Evolutionary conservation across 345 rosid species (phyloP).

Genomic region (Cardiospermum halicacabum): DNA sequence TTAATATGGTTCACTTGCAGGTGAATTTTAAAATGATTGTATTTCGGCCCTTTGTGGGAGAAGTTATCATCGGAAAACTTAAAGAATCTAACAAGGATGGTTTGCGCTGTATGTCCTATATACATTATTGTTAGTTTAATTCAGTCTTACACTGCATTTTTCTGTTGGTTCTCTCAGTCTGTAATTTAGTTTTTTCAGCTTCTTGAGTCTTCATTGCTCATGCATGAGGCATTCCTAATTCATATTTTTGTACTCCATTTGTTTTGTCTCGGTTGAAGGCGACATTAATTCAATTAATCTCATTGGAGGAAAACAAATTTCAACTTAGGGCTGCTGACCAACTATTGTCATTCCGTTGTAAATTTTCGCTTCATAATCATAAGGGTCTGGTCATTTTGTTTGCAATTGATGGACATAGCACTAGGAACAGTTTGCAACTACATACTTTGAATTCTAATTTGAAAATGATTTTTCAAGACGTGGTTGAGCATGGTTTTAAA

Average conservation of each 20-base stretch:
- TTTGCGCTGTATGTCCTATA: conserved; percentile 60
- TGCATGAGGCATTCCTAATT: not conserved
- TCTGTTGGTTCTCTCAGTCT: not conserved
- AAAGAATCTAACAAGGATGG: conserved; percentile 69
- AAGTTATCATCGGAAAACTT: conserved; percentile 65
- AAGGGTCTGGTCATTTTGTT: too few relatives aligned
- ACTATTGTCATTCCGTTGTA: too few relatives aligned
- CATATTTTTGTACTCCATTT: too few relatives aligned
- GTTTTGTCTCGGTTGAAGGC: too few relatives aligned
- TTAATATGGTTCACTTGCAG: conserved; percentile 32
- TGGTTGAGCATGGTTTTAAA: not conserved
- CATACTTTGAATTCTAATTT: not conserved
- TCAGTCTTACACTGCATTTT: not conserved
- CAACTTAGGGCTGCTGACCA: too few relatives aligned
- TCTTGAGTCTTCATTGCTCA: not conserved
- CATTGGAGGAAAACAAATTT: too few relatives aligned
- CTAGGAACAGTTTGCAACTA: conserved; percentile 1
- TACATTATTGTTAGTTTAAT: conserved; percentile 3
- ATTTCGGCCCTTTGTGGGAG: conserved; percentile 91
- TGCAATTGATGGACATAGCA: not conserved
- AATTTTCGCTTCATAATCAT: too few relatives aligned
- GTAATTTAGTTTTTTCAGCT: not conserved
- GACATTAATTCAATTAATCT: too few relatives aligned
- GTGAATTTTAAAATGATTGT: conserved; percentile 65
- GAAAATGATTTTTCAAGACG: not conserved